These are phyloP conservation scores for Cercospora berteroae DNA, from an alignment of 2,329 filamentous ascomycete species.

Conservation along the genomic window DNA sequence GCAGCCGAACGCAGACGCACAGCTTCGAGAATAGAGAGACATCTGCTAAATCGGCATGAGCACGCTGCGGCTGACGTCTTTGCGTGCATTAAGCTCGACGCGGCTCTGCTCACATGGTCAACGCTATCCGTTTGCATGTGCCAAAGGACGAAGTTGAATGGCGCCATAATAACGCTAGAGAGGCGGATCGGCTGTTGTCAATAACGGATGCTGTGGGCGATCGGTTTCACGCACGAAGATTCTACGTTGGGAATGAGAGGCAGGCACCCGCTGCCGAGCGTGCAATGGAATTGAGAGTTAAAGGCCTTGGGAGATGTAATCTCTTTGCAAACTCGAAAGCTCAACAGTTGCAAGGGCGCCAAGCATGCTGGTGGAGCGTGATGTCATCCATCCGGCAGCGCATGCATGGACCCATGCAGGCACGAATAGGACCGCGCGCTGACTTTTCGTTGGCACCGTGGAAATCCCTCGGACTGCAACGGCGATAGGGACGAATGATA, in stretches of 20 bases:
- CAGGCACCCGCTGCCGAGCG: no score
- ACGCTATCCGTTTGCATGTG: slow-evolving; percentile 1
- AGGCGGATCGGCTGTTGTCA: background rate
- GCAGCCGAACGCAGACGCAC: background rate
- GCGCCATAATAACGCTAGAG: background rate
- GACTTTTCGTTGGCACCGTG: background rate
- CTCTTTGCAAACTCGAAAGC: background rate
- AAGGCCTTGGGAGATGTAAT: background rate
- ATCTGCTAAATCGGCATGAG: background rate
- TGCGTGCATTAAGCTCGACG: slow-evolving; percentile 4
- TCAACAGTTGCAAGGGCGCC: background rate
- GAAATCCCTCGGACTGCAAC: slow-evolving; percentile 10
- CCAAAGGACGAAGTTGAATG: background rate
- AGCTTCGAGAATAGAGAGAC: background rate
- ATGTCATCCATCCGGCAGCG: background rate
- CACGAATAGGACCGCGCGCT: background rate
- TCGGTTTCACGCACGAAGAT: background rate
- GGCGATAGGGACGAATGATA: slow-evolving; percentile 14
- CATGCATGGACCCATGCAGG: background rate
- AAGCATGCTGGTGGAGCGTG: background rate
- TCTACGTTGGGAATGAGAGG: background rate
- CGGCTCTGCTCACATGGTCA: slow-evolving; percentile 8
- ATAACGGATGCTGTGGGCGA: background rate
- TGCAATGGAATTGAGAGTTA: background rate
- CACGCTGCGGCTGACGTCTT: background rate